These are phyloP conservation scores for Calonectria hongkongensis DNA, from an alignment of 2,329 filamentous ascomycete species.

Conservation along the genomic window DNA sequence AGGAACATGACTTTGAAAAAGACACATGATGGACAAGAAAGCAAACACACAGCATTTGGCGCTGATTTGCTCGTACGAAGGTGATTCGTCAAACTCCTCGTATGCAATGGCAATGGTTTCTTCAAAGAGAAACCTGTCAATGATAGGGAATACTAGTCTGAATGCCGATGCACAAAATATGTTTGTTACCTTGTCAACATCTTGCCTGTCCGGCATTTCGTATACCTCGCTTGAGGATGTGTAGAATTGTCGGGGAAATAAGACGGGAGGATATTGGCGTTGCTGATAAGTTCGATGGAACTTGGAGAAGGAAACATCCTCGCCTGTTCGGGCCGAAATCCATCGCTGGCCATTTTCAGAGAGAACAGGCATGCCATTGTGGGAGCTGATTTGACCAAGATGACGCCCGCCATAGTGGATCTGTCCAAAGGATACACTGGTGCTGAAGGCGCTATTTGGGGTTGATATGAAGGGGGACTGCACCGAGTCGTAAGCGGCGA, in stretches of 20 bases:
- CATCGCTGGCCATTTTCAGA: constrained; percentile 49
- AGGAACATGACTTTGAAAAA: constrained; percentile 44
- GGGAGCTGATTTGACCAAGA: constrained; percentile 50
- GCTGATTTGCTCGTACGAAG: constrained; percentile 54
- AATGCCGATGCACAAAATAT: constrained; percentile 59
- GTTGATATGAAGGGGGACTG: constrained; percentile 29
- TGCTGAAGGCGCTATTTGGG: constrained; percentile 36
- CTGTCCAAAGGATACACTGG: constrained; percentile 48
- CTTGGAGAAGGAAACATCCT: constrained; percentile 37
- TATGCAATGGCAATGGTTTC: constrained; percentile 67
- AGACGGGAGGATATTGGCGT: constrained; percentile 15
- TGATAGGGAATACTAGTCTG: constrained; percentile 66
- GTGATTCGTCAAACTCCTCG: constrained; percentile 44
- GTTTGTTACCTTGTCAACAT: constrained; percentile 52
- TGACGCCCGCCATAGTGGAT: constrained; percentile 51
- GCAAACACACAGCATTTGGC: constrained; percentile 68
- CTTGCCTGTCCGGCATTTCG: constrained; percentile 49
- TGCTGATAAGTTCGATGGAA: constrained; percentile 25
- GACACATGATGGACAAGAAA: constrained; percentile 63
- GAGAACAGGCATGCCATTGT: constrained; percentile 50
- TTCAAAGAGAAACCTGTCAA: constrained; percentile 66
- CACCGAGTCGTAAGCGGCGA: constrained; percentile 31
- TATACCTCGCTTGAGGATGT: constrained; percentile 32
- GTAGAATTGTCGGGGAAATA: constrained; percentile 25
- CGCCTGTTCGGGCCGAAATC: constrained; percentile 47